Conservation (phyloP, 768 basidiomycete genomes). For the Dioszegia aurantiaca region DNA sequence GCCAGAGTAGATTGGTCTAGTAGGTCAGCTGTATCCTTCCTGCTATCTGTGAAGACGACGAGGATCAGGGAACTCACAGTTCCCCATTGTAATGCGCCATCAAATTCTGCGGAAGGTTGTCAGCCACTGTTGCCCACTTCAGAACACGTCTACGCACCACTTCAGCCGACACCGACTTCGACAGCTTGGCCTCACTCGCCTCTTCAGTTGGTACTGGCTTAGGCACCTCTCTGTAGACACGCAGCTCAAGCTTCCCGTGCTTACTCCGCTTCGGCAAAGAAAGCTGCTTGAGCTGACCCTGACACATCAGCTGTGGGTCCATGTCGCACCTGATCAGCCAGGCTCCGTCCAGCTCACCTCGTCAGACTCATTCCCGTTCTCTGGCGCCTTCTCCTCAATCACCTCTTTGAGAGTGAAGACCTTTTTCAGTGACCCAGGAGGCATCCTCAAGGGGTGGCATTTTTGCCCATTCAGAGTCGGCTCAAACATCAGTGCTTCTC, state of each 20-base stretch:
- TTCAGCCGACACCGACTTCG: too few species aligned
- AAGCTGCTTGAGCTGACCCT: background rate
- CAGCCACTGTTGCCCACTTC: background rate
- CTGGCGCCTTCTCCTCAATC: background rate
- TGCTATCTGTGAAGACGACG: too few species aligned
- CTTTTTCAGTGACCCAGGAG: background rate
- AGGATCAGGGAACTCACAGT: background rate
- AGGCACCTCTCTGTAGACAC: background rate
- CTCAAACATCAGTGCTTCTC: background rate
- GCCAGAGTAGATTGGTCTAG: too few species aligned
- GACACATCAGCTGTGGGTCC: background rate
- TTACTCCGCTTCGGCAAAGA: background rate
- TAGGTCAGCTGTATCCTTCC: too few species aligned
- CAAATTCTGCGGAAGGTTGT: background rate
- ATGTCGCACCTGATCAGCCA: background rate
- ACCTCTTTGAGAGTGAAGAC: background rate
- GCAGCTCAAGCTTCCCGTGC: background rate
- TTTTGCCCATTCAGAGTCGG: background rate
- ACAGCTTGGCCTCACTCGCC: too few species aligned
- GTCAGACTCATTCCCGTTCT: background rate
- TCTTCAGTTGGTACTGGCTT: too few species aligned
- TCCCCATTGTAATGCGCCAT: constrained; percentile 1
- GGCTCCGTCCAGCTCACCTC: background rate
- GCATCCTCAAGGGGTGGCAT: background rate
- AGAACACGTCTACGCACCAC: too few species aligned